phyloP scores from a whole-genome alignment of 177 flowering plant genomes.

The Vitis hybrid region DNA sequence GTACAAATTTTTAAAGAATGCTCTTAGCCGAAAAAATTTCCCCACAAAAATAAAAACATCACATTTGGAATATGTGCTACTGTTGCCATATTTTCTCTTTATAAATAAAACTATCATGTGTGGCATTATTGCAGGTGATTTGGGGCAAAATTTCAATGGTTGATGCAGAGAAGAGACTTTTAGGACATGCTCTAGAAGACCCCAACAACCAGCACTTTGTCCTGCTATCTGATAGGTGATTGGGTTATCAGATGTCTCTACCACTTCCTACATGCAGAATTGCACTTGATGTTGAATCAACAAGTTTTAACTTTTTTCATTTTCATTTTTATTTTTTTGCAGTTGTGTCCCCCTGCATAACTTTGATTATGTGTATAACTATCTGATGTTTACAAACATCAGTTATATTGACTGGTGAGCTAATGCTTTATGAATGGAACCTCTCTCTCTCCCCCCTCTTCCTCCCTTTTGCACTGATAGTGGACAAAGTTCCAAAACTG shows the following conservation, averaged over 20 bases:
- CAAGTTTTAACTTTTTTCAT: not conserved
- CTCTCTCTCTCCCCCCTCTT: not conserved
- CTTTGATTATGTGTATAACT: conserved; percentile 73
- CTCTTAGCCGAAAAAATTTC: too few species aligned
- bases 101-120: conserved; percentile 12
- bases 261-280: not conserved
- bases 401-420: conserved; percentile 84
- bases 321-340: conserved; percentile 25
- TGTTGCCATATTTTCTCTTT: too few species aligned
- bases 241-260: conserved; percentile 2
- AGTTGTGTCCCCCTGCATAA: conserved; percentile 78
- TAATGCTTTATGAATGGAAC: not conserved
- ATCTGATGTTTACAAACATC: conserved; percentile 67
- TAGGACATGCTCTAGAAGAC: conserved; percentile 73
- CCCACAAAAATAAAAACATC: too few species aligned
- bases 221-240: conserved; percentile 79
- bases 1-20: too few species aligned
- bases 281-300: conserved; percentile 2
- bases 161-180: conserved; percentile 77
- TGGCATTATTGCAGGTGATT: conserved; percentile 44
- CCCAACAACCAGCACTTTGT: conserved; percentile 80
- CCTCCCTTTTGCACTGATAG: not conserved
- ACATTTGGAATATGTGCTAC: too few species aligned
- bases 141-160: conserved; percentile 90
- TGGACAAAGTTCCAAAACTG: too few species aligned